A percentile compares a stretch with the other conserved stretches of the same genome.
Evolutionary conservation across 2,329 filamentous ascomycete species (phyloP).

Genomic region (Aspergillus nomiae): DNA sequence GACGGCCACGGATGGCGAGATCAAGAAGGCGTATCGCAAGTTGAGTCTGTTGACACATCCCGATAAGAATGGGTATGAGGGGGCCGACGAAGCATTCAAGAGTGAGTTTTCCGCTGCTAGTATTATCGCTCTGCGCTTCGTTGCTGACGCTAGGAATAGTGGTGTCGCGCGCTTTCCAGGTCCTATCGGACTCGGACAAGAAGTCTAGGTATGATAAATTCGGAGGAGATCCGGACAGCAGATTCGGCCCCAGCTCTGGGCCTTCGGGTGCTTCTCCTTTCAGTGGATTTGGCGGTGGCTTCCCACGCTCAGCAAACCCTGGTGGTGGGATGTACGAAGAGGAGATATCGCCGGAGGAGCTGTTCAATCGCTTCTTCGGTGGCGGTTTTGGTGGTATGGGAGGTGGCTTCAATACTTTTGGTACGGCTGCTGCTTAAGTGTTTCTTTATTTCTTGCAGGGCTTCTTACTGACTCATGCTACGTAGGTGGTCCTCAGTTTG

Average conservation of each 20-base stretch:
- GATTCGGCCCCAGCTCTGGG: conserved; percentile 64
- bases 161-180: conserved; percentile 90
- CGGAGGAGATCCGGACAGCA: conserved; percentile 87
- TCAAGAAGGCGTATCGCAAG: conserved; percentile 98
- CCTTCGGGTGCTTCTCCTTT: conserved; percentile 47
- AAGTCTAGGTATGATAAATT: conserved; percentile 83
- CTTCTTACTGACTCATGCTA: conserved; percentile 6
- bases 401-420: conserved; percentile 67
- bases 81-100: conserved; percentile 98
- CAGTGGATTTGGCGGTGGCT: conserved; percentile 50
- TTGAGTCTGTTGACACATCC: conserved; percentile 92
- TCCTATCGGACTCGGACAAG: conserved; percentile 92
- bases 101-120: conserved; percentile 50
- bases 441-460: not conserved
- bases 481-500: conserved; percentile 75
- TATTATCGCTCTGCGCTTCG: conserved; percentile 51
- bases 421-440: conserved; percentile 45
- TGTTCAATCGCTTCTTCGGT: conserved; percentile 96
- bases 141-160: conserved; percentile 61
- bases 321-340: conserved; percentile 74
- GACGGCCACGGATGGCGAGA: conserved; percentile 73
- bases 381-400: conserved; percentile 59
- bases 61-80: conserved; percentile 96
- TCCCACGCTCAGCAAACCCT: conserved; percentile 48
- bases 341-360: conserved; percentile 92